Percentiles rank a stretch among this genome's conserved stretches.
These are phyloP conservation scores for Yamadazyma mexicana DNA, from an alignment of 1,139 yeast species.

Conservation along the genomic window DNA sequence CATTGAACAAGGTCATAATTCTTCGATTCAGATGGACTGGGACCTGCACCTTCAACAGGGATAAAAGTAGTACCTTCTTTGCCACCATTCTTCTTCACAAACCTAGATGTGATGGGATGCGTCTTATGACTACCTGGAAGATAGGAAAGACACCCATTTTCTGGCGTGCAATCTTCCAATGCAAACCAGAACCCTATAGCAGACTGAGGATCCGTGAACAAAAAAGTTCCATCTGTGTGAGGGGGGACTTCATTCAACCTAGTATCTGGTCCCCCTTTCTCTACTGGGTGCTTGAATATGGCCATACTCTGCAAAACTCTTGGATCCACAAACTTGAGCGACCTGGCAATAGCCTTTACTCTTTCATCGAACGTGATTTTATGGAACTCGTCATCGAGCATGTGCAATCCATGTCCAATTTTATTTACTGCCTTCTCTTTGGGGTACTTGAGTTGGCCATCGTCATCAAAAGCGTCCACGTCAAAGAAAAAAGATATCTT, in stretches of 20 bases:
- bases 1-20: constrained; percentile 59
- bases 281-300: constrained; percentile 69
- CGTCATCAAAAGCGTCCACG: constrained; percentile 61
- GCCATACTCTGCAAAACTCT: constrained; percentile 78
- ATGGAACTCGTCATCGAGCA: constrained; percentile 47
- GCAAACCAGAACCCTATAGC: constrained; percentile 87
- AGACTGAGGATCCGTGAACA: constrained; percentile 68
- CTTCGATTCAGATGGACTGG: constrained; percentile 14
- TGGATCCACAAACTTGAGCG: constrained; percentile 61
- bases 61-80: constrained; percentile 55
- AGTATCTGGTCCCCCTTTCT: constrained; percentile 4
- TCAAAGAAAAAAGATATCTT: constrained; percentile 73
- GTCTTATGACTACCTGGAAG: constrained; percentile 74
- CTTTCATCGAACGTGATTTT: constrained; percentile 52
- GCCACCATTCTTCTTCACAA: constrained; percentile 53
- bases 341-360: constrained; percentile 52
- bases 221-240: constrained; percentile 75
- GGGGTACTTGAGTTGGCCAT: constrained; percentile 52
- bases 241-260: constrained; percentile 72
- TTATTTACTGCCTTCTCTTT: constrained; percentile 66
- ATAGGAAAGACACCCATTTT: constrained; percentile 71
- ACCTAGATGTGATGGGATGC: constrained; percentile 60
- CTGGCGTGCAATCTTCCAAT: constrained; percentile 65
- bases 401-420: constrained; percentile 78
- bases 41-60: constrained; percentile 24